Evolutionary conservation across 768 basidiomycete species (phyloP).

Genomic region (Antrodiella citrinella): DNA sequence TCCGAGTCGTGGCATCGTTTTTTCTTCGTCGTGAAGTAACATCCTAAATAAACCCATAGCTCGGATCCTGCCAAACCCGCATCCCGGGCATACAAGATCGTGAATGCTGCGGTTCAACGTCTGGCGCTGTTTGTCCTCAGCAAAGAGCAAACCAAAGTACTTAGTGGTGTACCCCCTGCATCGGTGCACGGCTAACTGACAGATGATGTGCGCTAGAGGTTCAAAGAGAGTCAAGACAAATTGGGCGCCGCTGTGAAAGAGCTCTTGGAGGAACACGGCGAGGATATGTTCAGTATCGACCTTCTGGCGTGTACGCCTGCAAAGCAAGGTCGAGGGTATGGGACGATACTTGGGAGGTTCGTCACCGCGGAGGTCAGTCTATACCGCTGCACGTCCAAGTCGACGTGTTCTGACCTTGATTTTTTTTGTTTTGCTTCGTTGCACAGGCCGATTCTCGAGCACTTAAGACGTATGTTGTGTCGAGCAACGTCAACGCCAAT

Average conservation of each 20-base stretch:
- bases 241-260: not conserved
- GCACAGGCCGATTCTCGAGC: conserved; percentile 12
- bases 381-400: too few relatives aligned
- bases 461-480: conserved; percentile 8
- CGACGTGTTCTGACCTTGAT: too few relatives aligned
- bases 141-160: not conserved
- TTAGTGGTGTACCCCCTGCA: too few relatives aligned
- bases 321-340: conserved; percentile 8
- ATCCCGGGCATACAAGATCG: not conserved
- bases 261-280: not conserved
- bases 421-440: too few relatives aligned
- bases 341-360: conserved; percentile 1
- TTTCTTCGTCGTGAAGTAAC: too few relatives aligned
- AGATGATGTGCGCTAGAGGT: not conserved
- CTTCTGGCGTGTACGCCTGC: conserved; percentile 1
- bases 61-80: not conserved
- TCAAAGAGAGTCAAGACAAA: conserved; percentile 1
- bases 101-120: not conserved
- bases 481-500: conserved; percentile 8
- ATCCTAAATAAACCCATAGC: too few relatives aligned
- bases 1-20: too few relatives aligned
- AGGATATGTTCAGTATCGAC: conserved; percentile 2
- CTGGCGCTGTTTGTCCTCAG: not conserved
- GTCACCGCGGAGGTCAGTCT: conserved; percentile 1
- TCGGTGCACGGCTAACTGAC: too few relatives aligned